Evolutionary conservation across 768 basidiomycete genomes (phyloP).

Genomic region (Suillus ampliporus): DNA sequence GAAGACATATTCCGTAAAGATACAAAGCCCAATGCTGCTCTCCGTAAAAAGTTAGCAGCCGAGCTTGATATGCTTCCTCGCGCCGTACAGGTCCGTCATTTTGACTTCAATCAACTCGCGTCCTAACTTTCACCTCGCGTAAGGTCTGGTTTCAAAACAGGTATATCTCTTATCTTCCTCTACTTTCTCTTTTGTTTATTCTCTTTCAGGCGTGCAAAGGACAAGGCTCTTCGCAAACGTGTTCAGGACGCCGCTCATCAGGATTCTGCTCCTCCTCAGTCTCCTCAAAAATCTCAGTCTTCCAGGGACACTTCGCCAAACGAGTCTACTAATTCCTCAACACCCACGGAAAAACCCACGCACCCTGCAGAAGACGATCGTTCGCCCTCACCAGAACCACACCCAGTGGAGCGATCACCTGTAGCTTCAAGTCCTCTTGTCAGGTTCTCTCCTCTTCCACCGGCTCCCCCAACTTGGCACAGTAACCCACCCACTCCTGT

Average conservation of each 20-base stretch:
- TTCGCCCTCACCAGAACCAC: constrained; percentile 11
- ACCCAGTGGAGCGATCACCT: constrained; percentile 11
- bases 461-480: constrained; percentile 33
- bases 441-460: constrained; percentile 31
- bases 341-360: constrained; percentile 48
- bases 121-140: constrained; percentile 28
- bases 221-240: constrained; percentile 72
- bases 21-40: constrained; percentile 86
- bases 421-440: constrained; percentile 18
- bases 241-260: constrained; percentile 31
- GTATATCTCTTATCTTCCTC: constrained; percentile 40
- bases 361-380: constrained; percentile 23
- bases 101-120: constrained; percentile 16
- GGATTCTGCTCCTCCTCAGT: constrained; percentile 9
- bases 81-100: constrained; percentile 83
- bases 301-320: constrained; percentile 35
- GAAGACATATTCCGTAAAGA: constrained; percentile 87
- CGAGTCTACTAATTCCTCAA: constrained; percentile 37
- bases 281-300: constrained; percentile 16
- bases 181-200: constrained; percentile 15
- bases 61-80: constrained; percentile 92
- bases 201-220: constrained; percentile 74
- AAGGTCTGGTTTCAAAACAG: constrained; percentile 95
- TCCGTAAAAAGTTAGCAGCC: constrained; percentile 79
- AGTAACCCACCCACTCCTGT: constrained; percentile 39